Conservation (phyloP, 148 eudicot genomes). For the Cornus florida region DNA sequence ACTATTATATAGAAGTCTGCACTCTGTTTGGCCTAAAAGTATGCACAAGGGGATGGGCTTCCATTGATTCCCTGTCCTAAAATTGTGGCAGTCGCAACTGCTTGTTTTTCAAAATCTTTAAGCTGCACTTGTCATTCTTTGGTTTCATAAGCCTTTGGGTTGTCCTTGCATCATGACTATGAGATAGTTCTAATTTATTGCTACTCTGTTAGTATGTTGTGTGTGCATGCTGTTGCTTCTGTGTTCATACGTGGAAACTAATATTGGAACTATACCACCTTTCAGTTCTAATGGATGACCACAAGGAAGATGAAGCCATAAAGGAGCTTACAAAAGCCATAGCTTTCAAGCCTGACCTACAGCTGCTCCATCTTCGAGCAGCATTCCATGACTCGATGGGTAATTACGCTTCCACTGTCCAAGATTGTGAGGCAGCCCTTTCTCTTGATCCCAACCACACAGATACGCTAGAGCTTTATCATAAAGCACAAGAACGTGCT, state of each 20-base stretch:
- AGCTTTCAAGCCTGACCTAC: conserved; percentile 67
- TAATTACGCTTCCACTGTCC: conserved; percentile 36
- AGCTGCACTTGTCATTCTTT: no score
- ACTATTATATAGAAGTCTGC: no score
- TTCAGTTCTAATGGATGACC: conserved; percentile 74
- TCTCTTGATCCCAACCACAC: conserved; percentile 56
- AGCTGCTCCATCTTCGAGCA: conserved; percentile 70
- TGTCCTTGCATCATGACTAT: not conserved
- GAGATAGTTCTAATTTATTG: not conserved
- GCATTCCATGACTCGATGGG: conserved; percentile 73
- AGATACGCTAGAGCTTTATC: conserved; percentile 59
- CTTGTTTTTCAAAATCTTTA: no score
- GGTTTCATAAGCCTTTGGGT: no score
- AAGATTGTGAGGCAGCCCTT: conserved; percentile 72
- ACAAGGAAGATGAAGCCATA: conserved; percentile 67
- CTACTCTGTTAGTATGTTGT: no score
- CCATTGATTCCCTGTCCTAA: no score
- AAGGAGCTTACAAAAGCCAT: conserved; percentile 61
- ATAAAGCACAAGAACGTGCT: conserved; percentile 36
- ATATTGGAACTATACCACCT: not conserved
- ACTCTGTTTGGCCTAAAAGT: no score
- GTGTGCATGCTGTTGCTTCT: not conserved
- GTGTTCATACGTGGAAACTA: not conserved
- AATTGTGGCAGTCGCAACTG: no score
- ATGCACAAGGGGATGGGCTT: no score